A percentile compares a stretch with the other conserved stretches of the same genome.
These are phyloP conservation scores for Gossypium trilobum DNA, from an alignment of 441 rosid species.

Conservation along the genomic window DNA sequence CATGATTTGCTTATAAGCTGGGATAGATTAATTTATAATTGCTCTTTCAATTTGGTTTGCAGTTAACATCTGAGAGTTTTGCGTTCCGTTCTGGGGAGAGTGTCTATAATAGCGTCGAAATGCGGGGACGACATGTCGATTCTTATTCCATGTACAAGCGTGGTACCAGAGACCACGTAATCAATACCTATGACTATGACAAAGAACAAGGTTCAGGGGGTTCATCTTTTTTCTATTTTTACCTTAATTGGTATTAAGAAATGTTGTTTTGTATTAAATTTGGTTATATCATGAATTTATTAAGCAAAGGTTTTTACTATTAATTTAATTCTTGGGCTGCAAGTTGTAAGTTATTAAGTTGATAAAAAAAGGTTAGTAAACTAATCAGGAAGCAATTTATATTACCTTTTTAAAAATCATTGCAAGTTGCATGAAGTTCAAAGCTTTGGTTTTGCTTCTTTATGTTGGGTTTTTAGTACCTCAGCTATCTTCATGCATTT, in stretches of 20 bases:
- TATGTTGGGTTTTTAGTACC: not conserved
- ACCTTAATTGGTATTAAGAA: not conserved
- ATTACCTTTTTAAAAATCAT: not conserved
- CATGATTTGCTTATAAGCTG: not conserved
- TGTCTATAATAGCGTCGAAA: constrained; percentile 25
- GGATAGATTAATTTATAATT: not conserved
- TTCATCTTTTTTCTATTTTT: not conserved
- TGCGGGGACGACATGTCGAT: constrained; percentile 77
- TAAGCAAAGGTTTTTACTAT: not conserved
- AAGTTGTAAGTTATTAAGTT: not conserved
- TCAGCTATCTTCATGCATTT: not conserved
- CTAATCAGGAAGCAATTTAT: not conserved
- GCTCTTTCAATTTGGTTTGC: constrained; percentile 3
- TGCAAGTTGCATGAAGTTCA: not conserved
- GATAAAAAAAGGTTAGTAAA: not conserved
- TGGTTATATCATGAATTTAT: not conserved
- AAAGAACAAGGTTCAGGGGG: constrained; percentile 50
- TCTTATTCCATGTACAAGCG: constrained; percentile 46
- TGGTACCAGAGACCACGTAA: constrained; percentile 39
- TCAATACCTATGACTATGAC: constrained; percentile 29
- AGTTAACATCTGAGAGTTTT: constrained; percentile 23
- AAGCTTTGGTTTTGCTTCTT: not conserved
- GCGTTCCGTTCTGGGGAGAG: constrained; percentile 22
- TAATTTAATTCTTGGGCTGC: not conserved
- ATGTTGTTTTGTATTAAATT: not conserved